A percentile compares a stretch with the other conserved stretches of the same genome.
Evolutionary conservation across 2,329 filamentous ascomycete genomes (phyloP).

Genomic region (Fusarium sp.): DNA sequence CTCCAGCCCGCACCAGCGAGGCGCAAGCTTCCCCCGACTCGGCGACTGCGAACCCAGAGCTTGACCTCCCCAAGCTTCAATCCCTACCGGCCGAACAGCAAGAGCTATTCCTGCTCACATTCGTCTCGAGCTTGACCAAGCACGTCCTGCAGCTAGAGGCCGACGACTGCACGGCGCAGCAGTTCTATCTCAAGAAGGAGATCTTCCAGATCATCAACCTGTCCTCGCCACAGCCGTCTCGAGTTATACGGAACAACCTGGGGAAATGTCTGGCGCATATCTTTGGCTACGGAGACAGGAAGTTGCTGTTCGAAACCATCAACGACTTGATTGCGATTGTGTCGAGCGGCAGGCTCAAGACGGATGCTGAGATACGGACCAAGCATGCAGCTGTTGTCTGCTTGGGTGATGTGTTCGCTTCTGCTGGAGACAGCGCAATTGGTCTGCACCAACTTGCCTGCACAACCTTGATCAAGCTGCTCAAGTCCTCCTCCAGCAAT

Average conservation of each 20-base stretch:
- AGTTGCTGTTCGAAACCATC: conserved; percentile 92
- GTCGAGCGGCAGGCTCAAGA: conserved; percentile 77
- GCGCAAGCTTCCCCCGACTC: conserved; percentile 51
- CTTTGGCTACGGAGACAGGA: conserved; percentile 87
- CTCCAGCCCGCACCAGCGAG: conserved; percentile 47
- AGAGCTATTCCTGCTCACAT: conserved; percentile 91
- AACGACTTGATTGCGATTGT: conserved; percentile 85
- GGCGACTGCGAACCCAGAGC: conserved; percentile 74
- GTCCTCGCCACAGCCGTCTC: conserved; percentile 83
- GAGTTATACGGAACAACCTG: conserved; percentile 90
- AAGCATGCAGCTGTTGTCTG: conserved; percentile 92
- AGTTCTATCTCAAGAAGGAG: conserved; percentile 93
- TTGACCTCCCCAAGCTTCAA: conserved; percentile 91
- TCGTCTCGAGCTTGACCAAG: conserved; percentile 83
- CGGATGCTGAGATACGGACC: conserved; percentile 79
- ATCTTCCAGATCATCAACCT: conserved; percentile 93
- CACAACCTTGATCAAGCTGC: conserved; percentile 77
- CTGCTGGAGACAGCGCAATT: conserved; percentile 94
- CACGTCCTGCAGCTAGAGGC: conserved; percentile 80
- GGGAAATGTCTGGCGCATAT: conserved; percentile 87
- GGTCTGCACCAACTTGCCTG: conserved; percentile 82
- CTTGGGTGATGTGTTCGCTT: conserved; percentile 87
- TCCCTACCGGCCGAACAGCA: conserved; percentile 93
- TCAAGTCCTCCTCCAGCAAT: conserved; percentile 84
- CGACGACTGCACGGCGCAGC: conserved; percentile 87